Evolutionary conservation across 2,329 filamentous ascomycete genomes (phyloP), one percentile per base, ranked within the genome.

Genomic region (Talaromyces sp.): DNA sequence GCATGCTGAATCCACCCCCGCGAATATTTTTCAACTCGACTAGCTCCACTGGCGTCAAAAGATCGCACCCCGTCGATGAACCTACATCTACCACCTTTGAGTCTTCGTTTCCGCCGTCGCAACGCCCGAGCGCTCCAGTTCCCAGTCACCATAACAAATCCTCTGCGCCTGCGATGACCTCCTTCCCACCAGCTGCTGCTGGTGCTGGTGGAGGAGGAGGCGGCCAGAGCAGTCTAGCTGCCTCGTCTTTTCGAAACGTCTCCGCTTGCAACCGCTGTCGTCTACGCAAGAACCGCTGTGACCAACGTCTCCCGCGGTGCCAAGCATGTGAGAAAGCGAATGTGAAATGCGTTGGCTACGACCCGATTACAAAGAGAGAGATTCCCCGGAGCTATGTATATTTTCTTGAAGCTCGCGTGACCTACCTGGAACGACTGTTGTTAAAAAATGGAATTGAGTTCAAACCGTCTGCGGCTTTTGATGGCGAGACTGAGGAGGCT

Each of bases 251-350:
- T 71, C 88, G 90, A 69, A 94, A 93, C 75, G 94, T 98, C 66
- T 96, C 91, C 75, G 94, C 94, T 61, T 98, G 94, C 78, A 96
- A 97, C 79, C 87, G 92, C 47, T 98, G 94, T 76, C 86, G 94
- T 53, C 79, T 96, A 74, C 86, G 94, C 70, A 98, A 98, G 82
- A 98, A 97, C 74, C 85, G 92, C 59, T 98, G 94, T 77, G 94
- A 98, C 77, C 94, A 97, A 82, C 89, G 89, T 66, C 83, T 98
- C 64, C 94, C 94, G 8, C 91, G 90, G 69, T 98, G 94, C 75
- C 89, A 90, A 50, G 91, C 91, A 68, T 98, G 94, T 77, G 92
- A 93, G 74, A 97, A 97, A 79, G 93, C 91, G n/a, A 85, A 86
- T 62, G 91, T 96, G 53, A 89, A 90, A 67, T 98, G 95, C 75